A percentile compares a stretch with the other conserved stretches of the same genome.
Conservation (phyloP, 129 eudicot species). For the Artemisia argyi region DNA sequence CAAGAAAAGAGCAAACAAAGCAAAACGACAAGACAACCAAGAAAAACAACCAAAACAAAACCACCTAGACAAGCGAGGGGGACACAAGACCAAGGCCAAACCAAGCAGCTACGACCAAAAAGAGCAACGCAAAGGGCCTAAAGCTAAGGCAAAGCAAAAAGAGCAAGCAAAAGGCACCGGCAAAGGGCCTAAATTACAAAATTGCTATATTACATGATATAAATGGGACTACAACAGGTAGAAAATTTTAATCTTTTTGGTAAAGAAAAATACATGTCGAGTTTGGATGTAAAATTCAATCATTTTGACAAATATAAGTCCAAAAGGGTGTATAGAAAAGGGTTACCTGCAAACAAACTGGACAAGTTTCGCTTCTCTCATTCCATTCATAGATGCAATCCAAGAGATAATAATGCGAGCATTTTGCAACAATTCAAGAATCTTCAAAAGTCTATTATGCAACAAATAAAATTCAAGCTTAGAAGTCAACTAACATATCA, state of each 20-base stretch:
- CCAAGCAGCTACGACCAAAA: too few relatives aligned
- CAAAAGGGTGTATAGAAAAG: neutral
- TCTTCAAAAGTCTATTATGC: slow-evolving; percentile 38
- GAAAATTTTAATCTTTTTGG: neutral
- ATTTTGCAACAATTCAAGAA: slow-evolving; percentile 41
- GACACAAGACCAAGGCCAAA: too few relatives aligned
- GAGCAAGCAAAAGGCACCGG: too few relatives aligned
- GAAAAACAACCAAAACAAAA: too few relatives aligned
- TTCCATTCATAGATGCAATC: slow-evolving; percentile 41
- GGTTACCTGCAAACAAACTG: slow-evolving; percentile 38
- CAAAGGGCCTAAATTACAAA: neutral
- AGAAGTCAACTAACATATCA: slow-evolving; percentile 9
- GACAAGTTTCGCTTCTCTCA: slow-evolving; percentile 42
- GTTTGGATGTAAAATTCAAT: slow-evolving; percentile 2
- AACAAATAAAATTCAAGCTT: slow-evolving; percentile 1
- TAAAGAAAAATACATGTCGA: neutral
- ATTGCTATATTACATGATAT: slow-evolving; percentile 1
- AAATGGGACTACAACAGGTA: neutral
- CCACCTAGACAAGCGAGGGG: too few relatives aligned
- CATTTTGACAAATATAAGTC: slow-evolving; percentile 7
- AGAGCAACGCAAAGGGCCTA: too few relatives aligned
- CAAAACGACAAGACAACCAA: too few relatives aligned
- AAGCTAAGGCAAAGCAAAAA: too few relatives aligned
- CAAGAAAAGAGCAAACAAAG: too few relatives aligned
- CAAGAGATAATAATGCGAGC: slow-evolving; percentile 36